Evolutionary conservation across 495 filamentous ascomycete genomes (phyloP), one percentile per base, ranked within the genome.

Genomic region (Aspergillus wentii): DNA sequence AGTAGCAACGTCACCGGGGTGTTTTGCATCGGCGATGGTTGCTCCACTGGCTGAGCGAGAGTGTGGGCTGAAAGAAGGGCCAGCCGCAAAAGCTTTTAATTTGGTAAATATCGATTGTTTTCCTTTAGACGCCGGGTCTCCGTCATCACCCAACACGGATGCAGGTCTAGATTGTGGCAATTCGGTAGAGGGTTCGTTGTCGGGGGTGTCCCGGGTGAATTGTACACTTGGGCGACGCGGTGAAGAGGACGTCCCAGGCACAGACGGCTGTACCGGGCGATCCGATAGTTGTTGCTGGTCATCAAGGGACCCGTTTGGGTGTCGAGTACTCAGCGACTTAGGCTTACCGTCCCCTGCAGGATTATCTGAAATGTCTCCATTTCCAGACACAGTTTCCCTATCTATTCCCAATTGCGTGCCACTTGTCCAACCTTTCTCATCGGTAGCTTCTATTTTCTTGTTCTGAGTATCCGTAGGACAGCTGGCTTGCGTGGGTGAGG

Each of bases 81-180:
- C 56, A 17, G 46, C 58, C 11, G 70, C 70, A 18, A 88, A 62
- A 5, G 75, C 69, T 46, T 79, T 85, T 35, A 89, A 47, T 46
- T 77, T 84, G 5, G 74, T 72, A 46, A 88, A 80, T 33, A 87
- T 68, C n/a, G 78, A 78, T 17, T 75, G 75, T 33, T 75, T 71
- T 14, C 80, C 72, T 49, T 74, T 78, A 13, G 59, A 64, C 11
- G 63, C 52, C 14, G 63, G 51, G 26, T 72, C 66, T 20, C 38
- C 60, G 43, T 85, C 82, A 35, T 75, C 74, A 33, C 67, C 70
- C 14, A 75, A 71, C 57, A 75, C 67, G 8, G 82, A 83, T 14
- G 68, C 65, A 7, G 76, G 68, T 38, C 76, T 62, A 23, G 68
- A 74, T 41, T 76, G 74, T 17, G 65, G 43, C 13, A 46, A 35